A percentile compares a stretch with the other conserved stretches of the same genome.
Evolutionary conservation across 805 yeast genomes (phyloP).

Genomic region (Sugiyamaella boreocaroliniensis): DNA sequence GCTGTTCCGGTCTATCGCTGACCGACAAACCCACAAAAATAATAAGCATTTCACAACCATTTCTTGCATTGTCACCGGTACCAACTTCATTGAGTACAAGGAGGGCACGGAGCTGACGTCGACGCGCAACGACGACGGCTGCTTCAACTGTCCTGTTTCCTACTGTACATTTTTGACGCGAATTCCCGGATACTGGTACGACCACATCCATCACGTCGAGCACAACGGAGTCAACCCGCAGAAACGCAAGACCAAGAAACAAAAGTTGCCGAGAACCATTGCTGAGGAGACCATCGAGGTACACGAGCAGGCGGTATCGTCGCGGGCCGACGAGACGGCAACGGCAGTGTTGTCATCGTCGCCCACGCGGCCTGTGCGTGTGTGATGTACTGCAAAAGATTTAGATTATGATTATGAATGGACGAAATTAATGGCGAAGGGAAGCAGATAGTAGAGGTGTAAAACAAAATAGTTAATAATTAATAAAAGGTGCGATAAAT

Average conservation of each 20-base stretch:
- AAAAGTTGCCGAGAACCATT: background rate
- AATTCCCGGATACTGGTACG: constrained; percentile 24
- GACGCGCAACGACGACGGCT: constrained; percentile 20
- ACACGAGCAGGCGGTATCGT: background rate
- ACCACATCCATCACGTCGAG: constrained; percentile 22
- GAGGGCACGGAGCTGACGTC: constrained; percentile 15
- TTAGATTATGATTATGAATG: background rate
- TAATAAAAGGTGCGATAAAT: too few species aligned
- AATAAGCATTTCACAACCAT: constrained; percentile 22
- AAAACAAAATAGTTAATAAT: too few species aligned
- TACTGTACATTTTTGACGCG: constrained; percentile 25
- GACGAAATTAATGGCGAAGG: background rate
- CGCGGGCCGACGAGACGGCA: background rate
- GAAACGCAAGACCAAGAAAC: constrained; percentile 13
- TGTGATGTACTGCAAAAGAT: background rate
- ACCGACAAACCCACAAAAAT: constrained; percentile 25
- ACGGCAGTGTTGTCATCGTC: background rate
- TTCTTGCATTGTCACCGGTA: constrained; percentile 13
- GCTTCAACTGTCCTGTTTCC: constrained; percentile 20
- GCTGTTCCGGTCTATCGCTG: constrained; percentile 23
- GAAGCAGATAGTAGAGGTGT: too few species aligned
- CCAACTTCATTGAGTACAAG: constrained; percentile 20
- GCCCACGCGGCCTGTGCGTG: background rate
- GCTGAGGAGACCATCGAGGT: background rate
- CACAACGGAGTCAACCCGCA: constrained; percentile 25